Evolutionary conservation across 2,329 filamentous ascomycete species (phyloP).

Genomic region (Lachnellula cervina): DNA sequence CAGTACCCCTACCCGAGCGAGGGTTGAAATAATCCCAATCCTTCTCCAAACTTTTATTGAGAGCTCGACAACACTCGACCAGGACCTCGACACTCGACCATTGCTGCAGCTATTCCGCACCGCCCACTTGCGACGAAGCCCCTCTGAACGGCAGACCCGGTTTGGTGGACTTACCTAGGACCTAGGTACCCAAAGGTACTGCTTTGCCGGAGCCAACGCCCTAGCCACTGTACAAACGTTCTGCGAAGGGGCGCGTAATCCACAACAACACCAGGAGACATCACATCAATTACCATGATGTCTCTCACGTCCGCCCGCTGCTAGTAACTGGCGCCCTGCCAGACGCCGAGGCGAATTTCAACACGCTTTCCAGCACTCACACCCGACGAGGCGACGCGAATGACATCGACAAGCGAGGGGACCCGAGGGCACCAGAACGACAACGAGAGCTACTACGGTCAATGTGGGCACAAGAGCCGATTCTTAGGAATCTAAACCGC

Average conservation of each 20-base stretch:
- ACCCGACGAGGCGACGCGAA: conserved; percentile 19
- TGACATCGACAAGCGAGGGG: conserved; percentile 10
- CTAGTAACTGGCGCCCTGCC: conserved; percentile 22
- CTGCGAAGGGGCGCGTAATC: conserved; percentile 10
- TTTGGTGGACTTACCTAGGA: not conserved
- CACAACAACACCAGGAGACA: conserved; percentile 25
- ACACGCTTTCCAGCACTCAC: conserved; percentile 16
- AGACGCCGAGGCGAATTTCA: conserved; percentile 7
- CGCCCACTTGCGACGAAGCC: not conserved
- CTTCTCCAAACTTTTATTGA: not conserved
- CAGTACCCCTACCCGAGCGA: not conserved
- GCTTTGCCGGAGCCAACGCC: conserved; percentile 1
- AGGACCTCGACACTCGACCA: not conserved
- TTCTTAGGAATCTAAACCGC: conserved; percentile 24
- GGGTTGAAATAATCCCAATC: not conserved
- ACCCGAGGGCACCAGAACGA: conserved; percentile 3
- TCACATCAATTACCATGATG: conserved; percentile 27
- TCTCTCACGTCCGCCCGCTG: conserved; percentile 17
- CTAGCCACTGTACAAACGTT: conserved; percentile 2
- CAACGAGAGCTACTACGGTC: conserved; percentile 15
- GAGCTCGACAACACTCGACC: not conserved
- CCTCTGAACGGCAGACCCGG: not conserved
- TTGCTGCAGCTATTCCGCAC: not conserved
- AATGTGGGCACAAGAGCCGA: conserved; percentile 24
- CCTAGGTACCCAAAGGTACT: not conserved